Evolutionary conservation across 148 eudicot genomes (phyloP).

Genomic region (Fagopyrum homotropicum): DNA sequence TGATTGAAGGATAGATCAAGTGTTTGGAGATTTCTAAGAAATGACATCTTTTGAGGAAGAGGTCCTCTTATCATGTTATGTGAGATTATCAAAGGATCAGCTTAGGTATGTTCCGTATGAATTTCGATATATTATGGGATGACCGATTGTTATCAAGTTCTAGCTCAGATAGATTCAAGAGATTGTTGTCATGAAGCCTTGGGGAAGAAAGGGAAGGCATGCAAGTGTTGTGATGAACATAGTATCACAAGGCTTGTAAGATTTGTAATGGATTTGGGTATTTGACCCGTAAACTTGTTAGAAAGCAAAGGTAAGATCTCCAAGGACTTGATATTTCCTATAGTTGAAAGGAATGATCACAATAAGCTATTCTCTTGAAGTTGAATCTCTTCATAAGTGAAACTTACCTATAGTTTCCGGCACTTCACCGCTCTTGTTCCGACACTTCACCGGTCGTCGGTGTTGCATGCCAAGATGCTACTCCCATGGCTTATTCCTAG

Average conservation of each 20-base stretch:
- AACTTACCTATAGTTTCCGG: conserved; percentile 50
- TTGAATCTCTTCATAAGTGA: conserved; percentile 37
- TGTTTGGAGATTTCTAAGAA: conserved; percentile 27
- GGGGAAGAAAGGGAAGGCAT: conserved; percentile 41
- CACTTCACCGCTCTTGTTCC: conserved; percentile 29
- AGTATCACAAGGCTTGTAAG: conserved; percentile 23
- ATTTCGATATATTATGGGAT: conserved; percentile 34
- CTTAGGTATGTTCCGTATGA: conserved; percentile 32
- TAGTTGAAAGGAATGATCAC: conserved; percentile 28
- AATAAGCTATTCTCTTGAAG: conserved; percentile 33
- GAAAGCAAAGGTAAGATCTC: conserved; percentile 24
- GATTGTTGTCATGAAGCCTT: conserved; percentile 36
- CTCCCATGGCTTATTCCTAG: neutral
- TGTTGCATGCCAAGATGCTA: conserved; percentile 22
- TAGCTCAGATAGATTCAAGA: conserved; percentile 27
- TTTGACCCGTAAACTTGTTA: conserved; percentile 29
- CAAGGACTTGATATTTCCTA: conserved; percentile 30
- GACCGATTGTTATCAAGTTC: conserved; percentile 36
- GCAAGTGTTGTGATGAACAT: conserved; percentile 32
- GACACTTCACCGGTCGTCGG: conserved; percentile 36
- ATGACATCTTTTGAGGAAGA: conserved; percentile 39
- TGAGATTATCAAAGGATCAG: conserved; percentile 28
- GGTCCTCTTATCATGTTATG: conserved; percentile 41
- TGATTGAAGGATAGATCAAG: conserved; percentile 41
- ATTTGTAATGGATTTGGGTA: conserved; percentile 35